Conservation (phyloP, 2,329 filamentous ascomycete genomes). For the Pseudocercospora ulei region DNA sequence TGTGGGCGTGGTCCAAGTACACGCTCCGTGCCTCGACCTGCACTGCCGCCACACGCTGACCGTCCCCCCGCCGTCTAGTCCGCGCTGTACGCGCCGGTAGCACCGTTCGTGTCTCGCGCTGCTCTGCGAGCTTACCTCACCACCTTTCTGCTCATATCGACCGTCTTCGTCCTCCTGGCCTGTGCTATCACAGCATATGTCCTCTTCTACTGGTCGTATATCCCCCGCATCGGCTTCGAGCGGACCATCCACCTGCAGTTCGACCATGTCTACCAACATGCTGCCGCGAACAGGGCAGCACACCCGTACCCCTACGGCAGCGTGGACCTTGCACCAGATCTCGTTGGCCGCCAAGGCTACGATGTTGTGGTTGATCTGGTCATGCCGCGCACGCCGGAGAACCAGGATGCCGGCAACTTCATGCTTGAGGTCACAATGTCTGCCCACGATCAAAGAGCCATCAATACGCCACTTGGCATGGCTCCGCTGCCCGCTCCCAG, state of each 20-base stretch:
- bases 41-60: background rate
- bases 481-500: constrained; percentile 19
- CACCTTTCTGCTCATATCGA: constrained; percentile 46
- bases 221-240: constrained; percentile 55
- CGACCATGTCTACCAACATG: constrained; percentile 39
- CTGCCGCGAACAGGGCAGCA: constrained; percentile 7
- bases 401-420: constrained; percentile 76
- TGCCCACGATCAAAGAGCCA: constrained; percentile 20
- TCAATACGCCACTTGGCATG: constrained; percentile 6
- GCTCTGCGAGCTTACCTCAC: constrained; percentile 57
- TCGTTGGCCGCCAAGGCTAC: constrained; percentile 69
- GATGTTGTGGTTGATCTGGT: constrained; percentile 67
- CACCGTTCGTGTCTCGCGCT: constrained; percentile 49
- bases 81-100: constrained; percentile 46
- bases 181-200: constrained; percentile 53
- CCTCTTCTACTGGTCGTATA: constrained; percentile 59
- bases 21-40: no score
- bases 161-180: constrained; percentile 48
- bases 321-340: constrained; percentile 42
- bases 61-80: constrained; percentile 3
- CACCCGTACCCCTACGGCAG: constrained; percentile 44
- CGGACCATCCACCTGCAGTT: constrained; percentile 58
- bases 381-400: constrained; percentile 67
- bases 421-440: constrained; percentile 76
- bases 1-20: background rate